Evolutionary conservation across 345 rosid genomes (phyloP), one percentile per base, ranked within the genome.

Genomic region (Eutrema japonicum): DNA sequence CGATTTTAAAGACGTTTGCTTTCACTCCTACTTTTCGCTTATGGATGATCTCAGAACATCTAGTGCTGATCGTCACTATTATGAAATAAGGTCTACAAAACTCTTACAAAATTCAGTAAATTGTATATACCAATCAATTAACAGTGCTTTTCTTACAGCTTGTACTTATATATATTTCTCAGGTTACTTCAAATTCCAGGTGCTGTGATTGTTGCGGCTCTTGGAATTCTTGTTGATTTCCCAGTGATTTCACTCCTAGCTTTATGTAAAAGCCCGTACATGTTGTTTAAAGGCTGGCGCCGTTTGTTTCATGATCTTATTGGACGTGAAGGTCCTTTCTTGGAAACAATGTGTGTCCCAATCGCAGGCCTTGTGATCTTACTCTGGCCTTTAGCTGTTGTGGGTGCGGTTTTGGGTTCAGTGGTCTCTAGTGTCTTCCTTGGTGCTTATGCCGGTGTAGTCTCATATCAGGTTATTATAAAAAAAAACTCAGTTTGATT

Each of bases 291-390:
- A 75, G 99, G 99, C 12, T 95, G 98, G 99, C 89, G 69, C 62
- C 94, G 96, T 60, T 73, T 95, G 79, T 90, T 89, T 85, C 98
- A 87, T 27, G 99, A 95, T 77, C 99, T 95, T 53, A 79, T 87
- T 48, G 99, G 99, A 37, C 90, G 99, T 74, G 97, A 95, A 84
- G 99, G 98, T 52, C 99, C 98, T 37, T 95, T 92, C 86, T 85
- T 95, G 83, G 99, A 95, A 73, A 90, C 96, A 33, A 84, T 95
- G 82, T 95, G 99, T 75, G 97, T 95, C 63, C 99, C 99, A 60
- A 90, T 92, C 52, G 98, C 98, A 1, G 98, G 98, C 57, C 98
- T 96, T 56, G 96, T 85, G 51, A 96, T 96, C 76, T 68, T 96
- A 76, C 91, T 96, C 16, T 96, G 99, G 99, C 99, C 98, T 59